Conservation (phyloP, 345 rosid genomes). For the Pistacia integerrima region DNA sequence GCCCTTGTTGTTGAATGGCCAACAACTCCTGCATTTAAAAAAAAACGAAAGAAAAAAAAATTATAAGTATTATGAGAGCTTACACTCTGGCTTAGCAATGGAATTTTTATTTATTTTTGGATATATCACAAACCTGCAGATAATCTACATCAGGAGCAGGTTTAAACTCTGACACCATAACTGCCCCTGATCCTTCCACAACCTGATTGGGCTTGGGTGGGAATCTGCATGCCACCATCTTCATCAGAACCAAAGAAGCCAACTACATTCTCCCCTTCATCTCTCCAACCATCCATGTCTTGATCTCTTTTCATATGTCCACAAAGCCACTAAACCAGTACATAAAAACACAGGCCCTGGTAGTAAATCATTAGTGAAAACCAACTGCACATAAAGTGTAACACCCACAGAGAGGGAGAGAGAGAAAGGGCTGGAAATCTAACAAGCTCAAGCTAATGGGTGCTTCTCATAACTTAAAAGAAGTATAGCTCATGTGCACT, state of each 20-base stretch:
- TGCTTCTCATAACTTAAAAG: not conserved
- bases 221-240: constrained; percentile 58
- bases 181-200: constrained; percentile 80
- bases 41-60: not conserved
- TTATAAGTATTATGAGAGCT: constrained; percentile 6
- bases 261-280: constrained; percentile 43
- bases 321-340: constrained; percentile 81
- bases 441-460: constrained; percentile 32
- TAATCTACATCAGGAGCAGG: constrained; percentile 87
- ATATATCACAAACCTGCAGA: constrained; percentile 60
- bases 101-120: not conserved
- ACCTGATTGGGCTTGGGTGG: constrained; percentile 73
- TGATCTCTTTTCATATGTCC: constrained; percentile 52
- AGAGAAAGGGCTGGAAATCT: constrained; percentile 19
- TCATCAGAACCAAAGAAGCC: constrained; percentile 65
- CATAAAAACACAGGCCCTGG: constrained; percentile 70
- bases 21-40: constrained; percentile 68
- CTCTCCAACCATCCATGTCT: constrained; percentile 38
- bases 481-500: not conserved
- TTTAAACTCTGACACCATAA: constrained; percentile 63
- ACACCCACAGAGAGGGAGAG: not conserved
- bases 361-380: constrained; percentile 72
- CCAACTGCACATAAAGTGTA: constrained; percentile 46
- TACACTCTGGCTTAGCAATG: constrained; percentile 41
- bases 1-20: constrained; percentile 99